Base-by-base conservation (phyloP, 148 eudicot genomes). In the Gaultheria prostrata region DNA sequence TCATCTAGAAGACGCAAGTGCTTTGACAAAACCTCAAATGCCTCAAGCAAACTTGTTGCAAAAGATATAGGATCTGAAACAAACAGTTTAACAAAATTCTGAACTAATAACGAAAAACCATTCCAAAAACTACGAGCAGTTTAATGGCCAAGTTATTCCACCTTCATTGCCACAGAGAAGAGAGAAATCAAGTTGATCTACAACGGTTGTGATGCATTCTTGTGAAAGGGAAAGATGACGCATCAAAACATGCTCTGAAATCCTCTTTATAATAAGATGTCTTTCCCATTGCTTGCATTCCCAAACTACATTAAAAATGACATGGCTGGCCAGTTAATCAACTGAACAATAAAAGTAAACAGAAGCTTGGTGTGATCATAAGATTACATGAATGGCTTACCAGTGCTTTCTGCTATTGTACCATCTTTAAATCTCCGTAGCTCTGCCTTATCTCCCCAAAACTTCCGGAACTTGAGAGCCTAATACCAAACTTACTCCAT, bases 381-480 rank as follows among this genome's bases (percentile, higher is more conserved):
- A 83, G 51, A n/a, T 46, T 24, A 73, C 28, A 54, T 43, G 65
- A 80, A 71, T 57, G 80, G 81, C 96, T 87, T 83, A 94, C 99
- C 90, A 45, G 92, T 91, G 84, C 93, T 88, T 87, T 95, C 98
- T 77, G 94, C 95, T 84, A 95, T 95, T 90, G 86, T 92, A 80
- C 95, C 94, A 92, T 95, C 97, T 84, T 88, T 91, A 86, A 94
- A 92, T 83, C 89, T 89, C 43, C 98, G 89, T 53, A 92, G 90
- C 70, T 95, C 95, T 12, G 98, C 88, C 86, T 91, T 94, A 3
- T 91, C 93, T 59, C 99, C 99, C 99, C 99, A 97, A 86, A 97
- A 97, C 87, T 91, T 92, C 61, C 94, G 89, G 81, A 90, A 97
- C 67, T 84, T 91, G 56, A 85, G 54, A 89, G 90, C 96, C 98